These are phyloP conservation scores for Metarhizium album DNA, from an alignment of 2,329 filamentous ascomycete species.

Conservation along the genomic window DNA sequence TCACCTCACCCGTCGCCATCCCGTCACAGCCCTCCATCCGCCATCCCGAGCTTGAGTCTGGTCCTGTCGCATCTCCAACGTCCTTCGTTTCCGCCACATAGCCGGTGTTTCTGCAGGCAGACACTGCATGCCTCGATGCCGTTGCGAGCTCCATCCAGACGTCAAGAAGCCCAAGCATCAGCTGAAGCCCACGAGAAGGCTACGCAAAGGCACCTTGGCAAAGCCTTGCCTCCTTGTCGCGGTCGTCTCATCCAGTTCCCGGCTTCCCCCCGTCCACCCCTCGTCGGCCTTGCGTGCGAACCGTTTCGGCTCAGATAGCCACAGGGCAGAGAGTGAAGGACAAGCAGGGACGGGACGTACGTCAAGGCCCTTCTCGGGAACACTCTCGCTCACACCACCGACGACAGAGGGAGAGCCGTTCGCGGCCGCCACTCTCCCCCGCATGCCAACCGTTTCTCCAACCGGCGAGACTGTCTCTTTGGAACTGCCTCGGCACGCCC, in stretches of 20 bases:
- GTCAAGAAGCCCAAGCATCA: slow-evolving; percentile 14
- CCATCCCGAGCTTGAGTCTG: slow-evolving; percentile 1
- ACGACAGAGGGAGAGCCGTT: not conserved
- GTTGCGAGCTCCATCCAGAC: not conserved
- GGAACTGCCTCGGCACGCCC: too few species aligned
- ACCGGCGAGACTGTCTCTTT: not conserved
- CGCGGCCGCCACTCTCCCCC: not conserved
- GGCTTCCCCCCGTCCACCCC: not conserved
- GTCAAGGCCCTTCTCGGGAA: not conserved
- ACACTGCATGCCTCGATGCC: not conserved
- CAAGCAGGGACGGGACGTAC: not conserved
- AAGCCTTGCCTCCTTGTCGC: not conserved
- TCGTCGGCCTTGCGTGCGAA: not conserved
- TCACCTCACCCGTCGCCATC: not conserved
- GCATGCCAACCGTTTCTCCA: not conserved
- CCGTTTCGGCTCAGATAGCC: slow-evolving; percentile 2
- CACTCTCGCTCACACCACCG: not conserved
- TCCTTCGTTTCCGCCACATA: slow-evolving; percentile 3
- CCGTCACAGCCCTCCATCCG: not conserved
- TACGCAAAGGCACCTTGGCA: too few species aligned
- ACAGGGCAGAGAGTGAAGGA: slow-evolving; percentile 1
- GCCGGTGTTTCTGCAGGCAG: slow-evolving; percentile 2
- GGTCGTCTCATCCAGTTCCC: not conserved
- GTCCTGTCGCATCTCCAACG: slow-evolving; percentile 4
- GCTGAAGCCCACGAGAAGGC: too few species aligned